phyloP scores from a whole-genome alignment of 1,139 yeast genomes.

The Kluyveromyces sp. region DNA sequence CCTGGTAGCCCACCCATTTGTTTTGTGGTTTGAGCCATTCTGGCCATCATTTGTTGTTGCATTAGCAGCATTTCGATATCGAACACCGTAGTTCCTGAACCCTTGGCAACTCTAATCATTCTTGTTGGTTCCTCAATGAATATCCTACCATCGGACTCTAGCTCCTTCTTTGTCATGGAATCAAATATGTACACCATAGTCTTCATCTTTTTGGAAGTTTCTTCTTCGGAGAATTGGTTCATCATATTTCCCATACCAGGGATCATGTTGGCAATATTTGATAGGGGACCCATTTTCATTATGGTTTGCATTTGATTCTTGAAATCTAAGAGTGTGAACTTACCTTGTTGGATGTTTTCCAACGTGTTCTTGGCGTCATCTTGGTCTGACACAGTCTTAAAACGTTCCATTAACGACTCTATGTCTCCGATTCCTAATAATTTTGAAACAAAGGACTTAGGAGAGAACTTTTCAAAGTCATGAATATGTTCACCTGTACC shows the following conservation, averaged over 20 bases:
- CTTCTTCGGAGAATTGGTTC: conserved; percentile 86
- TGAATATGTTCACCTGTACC: conserved; percentile 98
- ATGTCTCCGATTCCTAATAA: conserved; percentile 92
- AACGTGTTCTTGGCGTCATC: conserved; percentile 88
- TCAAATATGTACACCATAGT: conserved; percentile 90
- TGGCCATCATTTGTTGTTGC: conserved; percentile 93
- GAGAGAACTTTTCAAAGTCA: conserved; percentile 87
- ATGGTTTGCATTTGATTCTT: conserved; percentile 94
- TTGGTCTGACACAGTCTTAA: conserved; percentile 60
- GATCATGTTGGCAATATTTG: conserved; percentile 90
- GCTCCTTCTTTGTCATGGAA: conserved; percentile 89
- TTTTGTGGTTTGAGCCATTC: conserved; percentile 66
- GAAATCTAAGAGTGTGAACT: conserved; percentile 83
- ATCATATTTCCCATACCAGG: conserved; percentile 89
- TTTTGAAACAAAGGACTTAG: conserved; percentile 81
- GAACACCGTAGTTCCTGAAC: conserved; percentile 89
- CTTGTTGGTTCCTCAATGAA: conserved; percentile 79
- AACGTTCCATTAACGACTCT: conserved; percentile 90
- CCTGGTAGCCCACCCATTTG: conserved; percentile 36
- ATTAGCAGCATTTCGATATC: conserved; percentile 90
- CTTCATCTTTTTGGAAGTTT: conserved; percentile 72
- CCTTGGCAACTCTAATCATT: conserved; percentile 84
- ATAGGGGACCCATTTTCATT: conserved; percentile 91
- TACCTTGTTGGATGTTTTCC: conserved; percentile 92
- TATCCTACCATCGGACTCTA: conserved; percentile 81